Evolutionary conservation across 1,284 basidiomycete species (phyloP).

Genomic region (Ceratobasidium sp.): DNA sequence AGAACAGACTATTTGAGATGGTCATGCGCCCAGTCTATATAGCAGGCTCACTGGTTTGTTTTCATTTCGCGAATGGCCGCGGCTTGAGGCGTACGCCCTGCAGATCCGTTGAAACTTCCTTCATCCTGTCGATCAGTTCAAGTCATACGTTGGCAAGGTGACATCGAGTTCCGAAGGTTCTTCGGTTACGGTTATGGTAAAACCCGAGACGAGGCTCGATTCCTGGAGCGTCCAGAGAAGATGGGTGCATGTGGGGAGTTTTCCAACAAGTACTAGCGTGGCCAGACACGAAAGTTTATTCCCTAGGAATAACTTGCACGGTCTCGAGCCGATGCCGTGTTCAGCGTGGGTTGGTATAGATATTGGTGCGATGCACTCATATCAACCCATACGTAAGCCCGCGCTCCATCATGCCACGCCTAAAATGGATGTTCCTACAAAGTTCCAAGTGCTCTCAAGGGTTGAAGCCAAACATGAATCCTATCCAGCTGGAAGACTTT

Average conservation of each 20-base stretch:
- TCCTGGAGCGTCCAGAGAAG: not conserved
- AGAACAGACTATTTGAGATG: not conserved
- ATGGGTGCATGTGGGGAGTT: constrained; percentile 1
- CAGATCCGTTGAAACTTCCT: not conserved
- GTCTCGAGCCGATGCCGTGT: not conserved
- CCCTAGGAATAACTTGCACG: not conserved
- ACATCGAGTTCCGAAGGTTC: not conserved
- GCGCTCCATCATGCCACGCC: not conserved
- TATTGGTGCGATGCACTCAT: constrained; percentile 8
- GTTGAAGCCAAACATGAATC: not conserved
- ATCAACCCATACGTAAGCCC: not conserved
- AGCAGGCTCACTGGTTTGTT: not conserved
- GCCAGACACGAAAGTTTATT: not conserved
- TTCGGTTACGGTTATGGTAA: not conserved
- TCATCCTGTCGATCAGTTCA: constrained; percentile 13
- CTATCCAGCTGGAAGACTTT: too few species aligned
- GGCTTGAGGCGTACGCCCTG: not conserved
- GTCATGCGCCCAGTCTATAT: not conserved
- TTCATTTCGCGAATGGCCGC: not conserved
- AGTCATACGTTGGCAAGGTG: constrained; percentile 1
- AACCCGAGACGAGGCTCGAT: not conserved
- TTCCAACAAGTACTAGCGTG: not conserved
- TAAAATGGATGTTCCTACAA: not conserved
- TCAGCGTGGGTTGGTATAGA: not conserved
- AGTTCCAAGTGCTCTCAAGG: not conserved